A percentile compares a stretch with the other conserved stretches of the same genome.
Conservation (phyloP, 2,329 filamentous ascomycete species). For the Tolypocladium nubicola region DNA sequence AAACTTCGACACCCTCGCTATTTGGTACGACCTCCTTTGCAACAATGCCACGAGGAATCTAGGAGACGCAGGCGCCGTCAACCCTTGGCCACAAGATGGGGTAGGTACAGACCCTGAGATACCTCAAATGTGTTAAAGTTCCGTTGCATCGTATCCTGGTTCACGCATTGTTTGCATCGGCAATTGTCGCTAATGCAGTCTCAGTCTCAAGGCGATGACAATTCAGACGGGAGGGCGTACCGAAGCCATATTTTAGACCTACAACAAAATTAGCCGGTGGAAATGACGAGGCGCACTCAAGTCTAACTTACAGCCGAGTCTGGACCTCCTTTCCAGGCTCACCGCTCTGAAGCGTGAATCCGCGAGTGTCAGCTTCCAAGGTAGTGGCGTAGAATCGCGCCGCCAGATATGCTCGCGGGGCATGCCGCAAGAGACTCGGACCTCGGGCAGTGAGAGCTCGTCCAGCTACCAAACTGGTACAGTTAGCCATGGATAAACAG, state of each 20-base stretch:
- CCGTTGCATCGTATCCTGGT: constrained; percentile 30
- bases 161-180: constrained; percentile 28
- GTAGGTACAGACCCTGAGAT: not conserved
- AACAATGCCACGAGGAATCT: constrained; percentile 22
- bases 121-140: constrained; percentile 31
- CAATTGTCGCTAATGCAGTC: constrained; percentile 27
- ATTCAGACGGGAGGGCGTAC: constrained; percentile 4
- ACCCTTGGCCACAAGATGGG: not conserved
- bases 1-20: constrained; percentile 18
- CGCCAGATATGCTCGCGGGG: not conserved
- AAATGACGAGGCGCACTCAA: not conserved
- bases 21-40: constrained; percentile 16
- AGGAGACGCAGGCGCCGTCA: not conserved
- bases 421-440: constrained; percentile 1
- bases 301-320: constrained; percentile 5
- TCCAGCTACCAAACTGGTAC: not conserved
- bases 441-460: constrained; percentile 1
- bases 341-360: constrained; percentile 3
- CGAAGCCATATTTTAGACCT: constrained; percentile 12
- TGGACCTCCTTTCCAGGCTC: not conserved
- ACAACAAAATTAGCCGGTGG: not conserved
- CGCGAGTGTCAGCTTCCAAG: constrained; percentile 2
- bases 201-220: not conserved
- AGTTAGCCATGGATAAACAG: not conserved
- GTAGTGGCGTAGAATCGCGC: constrained; percentile 6